These are phyloP conservation scores for Nicotiana paniculata DNA, from an alignment of 257 asterid genomes.

Conservation along the genomic window DNA sequence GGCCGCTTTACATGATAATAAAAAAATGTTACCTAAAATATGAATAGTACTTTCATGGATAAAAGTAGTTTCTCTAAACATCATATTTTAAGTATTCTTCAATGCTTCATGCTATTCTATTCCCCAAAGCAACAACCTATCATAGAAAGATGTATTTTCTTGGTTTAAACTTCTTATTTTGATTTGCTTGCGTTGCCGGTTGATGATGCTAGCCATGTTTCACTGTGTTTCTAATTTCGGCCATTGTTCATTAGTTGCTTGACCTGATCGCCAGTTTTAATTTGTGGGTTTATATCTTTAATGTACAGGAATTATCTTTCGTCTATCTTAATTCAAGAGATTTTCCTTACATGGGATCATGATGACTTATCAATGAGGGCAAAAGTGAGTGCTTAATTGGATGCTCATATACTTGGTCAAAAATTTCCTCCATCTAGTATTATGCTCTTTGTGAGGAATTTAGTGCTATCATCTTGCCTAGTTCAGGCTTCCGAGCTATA, in stretches of 20 bases:
- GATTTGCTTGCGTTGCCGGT: not conserved
- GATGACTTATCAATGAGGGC: slow-evolving; percentile 93
- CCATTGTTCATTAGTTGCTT: not conserved
- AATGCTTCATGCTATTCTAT: not conserved
- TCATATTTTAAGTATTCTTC: not conserved
- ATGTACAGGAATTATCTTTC: slow-evolving; percentile 82
- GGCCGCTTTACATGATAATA: not conserved
- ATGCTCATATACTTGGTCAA: slow-evolving; percentile 3
- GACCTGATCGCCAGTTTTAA: not conserved
- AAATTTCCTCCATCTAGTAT: slow-evolving; percentile 7
- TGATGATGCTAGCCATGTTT: not conserved
- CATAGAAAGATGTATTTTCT: not conserved
- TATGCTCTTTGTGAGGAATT: not conserved
- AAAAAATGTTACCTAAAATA: not conserved
- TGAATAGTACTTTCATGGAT: not conserved
- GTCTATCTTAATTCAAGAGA: slow-evolving; percentile 93
- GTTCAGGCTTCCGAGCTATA: slow-evolving; percentile 7
- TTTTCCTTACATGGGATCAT: slow-evolving; percentile 98
- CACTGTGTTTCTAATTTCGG: not conserved
- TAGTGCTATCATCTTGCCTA: not conserved
- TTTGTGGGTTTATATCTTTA: not conserved
- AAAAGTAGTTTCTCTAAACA: not conserved
- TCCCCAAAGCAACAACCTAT: not conserved
- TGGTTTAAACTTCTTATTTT: not conserved
- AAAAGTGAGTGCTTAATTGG: slow-evolving; percentile 51